Base-by-base conservation (phyloP, 345 rosid genomes). In the Gossypium australe region DNA sequence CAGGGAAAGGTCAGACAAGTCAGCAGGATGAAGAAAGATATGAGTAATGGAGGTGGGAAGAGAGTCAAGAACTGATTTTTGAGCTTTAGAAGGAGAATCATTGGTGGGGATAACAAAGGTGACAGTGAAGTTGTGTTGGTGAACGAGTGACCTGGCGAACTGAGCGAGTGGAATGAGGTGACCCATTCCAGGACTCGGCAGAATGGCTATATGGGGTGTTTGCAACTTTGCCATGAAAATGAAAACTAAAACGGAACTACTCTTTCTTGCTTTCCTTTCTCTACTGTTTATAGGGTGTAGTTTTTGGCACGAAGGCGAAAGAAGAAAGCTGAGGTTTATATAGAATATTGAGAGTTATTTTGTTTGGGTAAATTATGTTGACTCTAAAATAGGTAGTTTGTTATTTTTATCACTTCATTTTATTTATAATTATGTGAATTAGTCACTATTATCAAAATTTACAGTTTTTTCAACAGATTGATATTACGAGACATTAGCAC, bases 151-250 rank as follows among this genome's bases (percentile, higher is more conserved):
- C 29, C 11, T 57, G 29, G 14, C 62, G 62, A 57, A 57, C 62
- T 57, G 14, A 10, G 11, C 62, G 5, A 57, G 29, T 57, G 62
- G 62, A 57, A 57, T 57, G 29, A 57, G 62, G 25, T 57, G 62
- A 11, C 62, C 62, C 62, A 57, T 57, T 13, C 62, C 34, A 9
- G 62, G 62, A 57, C 62, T 57, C 8, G 62, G 29, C 62, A 57
- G 14, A 22, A 57, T 57, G 5, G 29, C 62, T 22, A 57, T 57
- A 57, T 22, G 62, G 62, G 29, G 62, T 20, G 62, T 57, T 22
- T 22, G 62, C 4, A 27, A 57, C 24, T 22, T 22, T 22, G 29
- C 62, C 62, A 57, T 57, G 13, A 13, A 57, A 18, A 9, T 24
- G 29, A 57, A 57, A 10, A 57, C 10, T 34, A 11, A 22, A 57